These are phyloP conservation scores for Talaromyces ruber DNA, from an alignment of 495 filamentous ascomycete species.

Conservation along the genomic window DNA sequence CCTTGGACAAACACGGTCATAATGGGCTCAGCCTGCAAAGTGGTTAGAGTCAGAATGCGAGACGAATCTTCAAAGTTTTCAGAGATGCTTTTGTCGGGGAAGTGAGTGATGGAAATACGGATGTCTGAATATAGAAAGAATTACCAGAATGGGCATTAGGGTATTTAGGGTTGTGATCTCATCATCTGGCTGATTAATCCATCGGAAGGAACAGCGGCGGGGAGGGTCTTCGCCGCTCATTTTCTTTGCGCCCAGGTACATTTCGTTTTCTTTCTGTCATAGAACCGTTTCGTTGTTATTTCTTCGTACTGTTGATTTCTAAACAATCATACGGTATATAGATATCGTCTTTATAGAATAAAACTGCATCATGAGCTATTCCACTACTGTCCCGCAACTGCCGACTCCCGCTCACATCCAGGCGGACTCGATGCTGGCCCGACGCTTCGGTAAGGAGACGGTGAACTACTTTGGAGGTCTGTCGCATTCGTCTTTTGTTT, in stretches of 20 bases:
- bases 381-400: constrained; percentile 18
- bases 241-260: neutral
- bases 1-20: too few relatives aligned
- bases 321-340: too few relatives aligned
- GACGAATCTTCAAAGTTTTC: neutral
- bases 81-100: neutral
- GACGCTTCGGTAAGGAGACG: constrained; percentile 83
- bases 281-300: neutral
- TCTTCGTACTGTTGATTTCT: too few relatives aligned
- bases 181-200: neutral
- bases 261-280: neutral
- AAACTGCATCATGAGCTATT: neutral
- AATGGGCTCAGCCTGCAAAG: too few relatives aligned
- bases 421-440: constrained; percentile 74
- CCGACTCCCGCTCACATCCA: constrained; percentile 52
- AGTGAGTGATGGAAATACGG: neutral
- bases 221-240: neutral
- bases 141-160: neutral
- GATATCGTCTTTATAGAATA: neutral
- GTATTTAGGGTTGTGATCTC: neutral
- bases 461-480: constrained; percentile 91
- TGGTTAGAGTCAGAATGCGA: too few relatives aligned
- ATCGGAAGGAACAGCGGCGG: neutral
- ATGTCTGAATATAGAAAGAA: neutral
- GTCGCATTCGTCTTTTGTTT: neutral